phyloP scores from a whole-genome alignment of 2,329 filamentous ascomycete genomes.

The Stachybotrys echinatus region DNA sequence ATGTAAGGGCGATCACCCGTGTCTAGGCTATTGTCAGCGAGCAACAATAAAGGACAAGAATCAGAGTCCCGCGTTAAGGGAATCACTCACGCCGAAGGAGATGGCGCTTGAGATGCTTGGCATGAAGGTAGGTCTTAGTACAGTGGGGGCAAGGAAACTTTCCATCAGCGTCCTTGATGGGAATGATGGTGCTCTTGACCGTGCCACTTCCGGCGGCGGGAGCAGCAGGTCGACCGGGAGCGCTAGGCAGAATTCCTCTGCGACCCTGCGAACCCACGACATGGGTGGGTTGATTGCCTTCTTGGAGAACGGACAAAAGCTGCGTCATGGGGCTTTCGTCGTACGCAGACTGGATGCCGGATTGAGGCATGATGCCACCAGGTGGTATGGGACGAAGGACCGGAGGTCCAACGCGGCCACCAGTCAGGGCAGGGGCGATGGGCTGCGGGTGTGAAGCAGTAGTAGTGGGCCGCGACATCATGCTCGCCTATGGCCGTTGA shows the following conservation, averaged over 20 bases:
- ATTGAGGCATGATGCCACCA: slow-evolving; percentile 56
- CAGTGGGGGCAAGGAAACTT: slow-evolving; percentile 98
- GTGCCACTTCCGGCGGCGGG: slow-evolving; percentile 62
- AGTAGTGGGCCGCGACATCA: slow-evolving; percentile 63
- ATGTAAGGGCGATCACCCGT: slow-evolving; percentile 97
- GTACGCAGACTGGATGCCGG: slow-evolving; percentile 50
- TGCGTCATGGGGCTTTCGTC: slow-evolving; percentile 53
- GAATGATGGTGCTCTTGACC: slow-evolving; percentile 76
- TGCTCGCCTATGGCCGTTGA: slow-evolving; percentile 30
- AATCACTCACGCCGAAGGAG: slow-evolving; percentile 81
- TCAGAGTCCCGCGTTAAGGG: not conserved
- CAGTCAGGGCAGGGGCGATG: slow-evolving; percentile 66
- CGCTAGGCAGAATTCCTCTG: slow-evolving; percentile 85
- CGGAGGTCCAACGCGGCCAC: slow-evolving; percentile 46
- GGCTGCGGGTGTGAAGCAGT: slow-evolving; percentile 68
- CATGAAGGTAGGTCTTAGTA: slow-evolving; percentile 95
- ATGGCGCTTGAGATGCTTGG: slow-evolving; percentile 96
- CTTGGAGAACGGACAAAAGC: slow-evolving; percentile 50
- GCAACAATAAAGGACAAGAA: slow-evolving; percentile 10
- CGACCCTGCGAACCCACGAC: slow-evolving; percentile 94
- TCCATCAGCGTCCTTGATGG: slow-evolving; percentile 92
- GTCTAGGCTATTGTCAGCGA: slow-evolving; percentile 51
- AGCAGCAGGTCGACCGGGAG: slow-evolving; percentile 77
- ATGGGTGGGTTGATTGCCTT: slow-evolving; percentile 69
- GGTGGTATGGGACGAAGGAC: slow-evolving; percentile 67